A percentile compares a stretch with the other conserved stretches of the same genome.
phyloP scores from a whole-genome alignment of 2,329 filamentous ascomycete genomes.

The Graphilbum fragrans region DNA sequence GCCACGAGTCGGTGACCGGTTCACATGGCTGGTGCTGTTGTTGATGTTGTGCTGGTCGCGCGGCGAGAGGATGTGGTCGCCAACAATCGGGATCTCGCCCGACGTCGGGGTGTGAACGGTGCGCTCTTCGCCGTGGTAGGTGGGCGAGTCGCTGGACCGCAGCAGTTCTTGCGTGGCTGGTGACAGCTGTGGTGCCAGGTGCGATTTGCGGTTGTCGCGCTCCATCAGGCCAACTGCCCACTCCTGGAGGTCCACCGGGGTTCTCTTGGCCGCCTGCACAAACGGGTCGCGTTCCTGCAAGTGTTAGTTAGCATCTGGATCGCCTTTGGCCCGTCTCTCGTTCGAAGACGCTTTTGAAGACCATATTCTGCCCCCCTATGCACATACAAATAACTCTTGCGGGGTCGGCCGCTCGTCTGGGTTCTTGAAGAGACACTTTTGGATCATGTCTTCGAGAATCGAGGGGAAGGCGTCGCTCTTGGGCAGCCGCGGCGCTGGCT shows the following conservation, averaged over 20 bases:
- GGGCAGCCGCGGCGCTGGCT: conserved; percentile 82
- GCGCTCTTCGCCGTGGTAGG: conserved; percentile 31
- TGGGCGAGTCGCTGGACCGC: conserved; percentile 50
- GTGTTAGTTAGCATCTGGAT: not conserved
- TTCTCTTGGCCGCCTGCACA: conserved; percentile 90
- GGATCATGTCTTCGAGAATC: conserved; percentile 93
- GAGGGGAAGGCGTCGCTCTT: conserved; percentile 96
- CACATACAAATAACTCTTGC: conserved; percentile 76
- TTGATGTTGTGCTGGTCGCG: conserved; percentile 31
- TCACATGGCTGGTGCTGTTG: conserved; percentile 26
- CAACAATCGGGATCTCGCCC: conserved; percentile 57
- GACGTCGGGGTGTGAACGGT: conserved; percentile 52
- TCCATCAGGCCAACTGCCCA: conserved; percentile 96
- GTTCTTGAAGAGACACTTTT: conserved; percentile 86
- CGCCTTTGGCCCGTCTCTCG: not conserved
- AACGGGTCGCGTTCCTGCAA: conserved; percentile 80
- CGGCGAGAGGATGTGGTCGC: conserved; percentile 39
- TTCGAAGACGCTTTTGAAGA: too few relatives aligned
- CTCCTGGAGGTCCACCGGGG: conserved; percentile 82
- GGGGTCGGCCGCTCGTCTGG: conserved; percentile 84
- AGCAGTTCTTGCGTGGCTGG: conserved; percentile 69
- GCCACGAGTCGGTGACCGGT: conserved; percentile 36
- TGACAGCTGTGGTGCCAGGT: conserved; percentile 69
- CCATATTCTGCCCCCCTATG: too few relatives aligned
- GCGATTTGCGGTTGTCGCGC: conserved; percentile 87